Evolutionary conservation across 2,329 filamentous ascomycete genomes (phyloP), one percentile per base, ranked within the genome.

Genomic region (Trichoderma polysporum): DNA sequence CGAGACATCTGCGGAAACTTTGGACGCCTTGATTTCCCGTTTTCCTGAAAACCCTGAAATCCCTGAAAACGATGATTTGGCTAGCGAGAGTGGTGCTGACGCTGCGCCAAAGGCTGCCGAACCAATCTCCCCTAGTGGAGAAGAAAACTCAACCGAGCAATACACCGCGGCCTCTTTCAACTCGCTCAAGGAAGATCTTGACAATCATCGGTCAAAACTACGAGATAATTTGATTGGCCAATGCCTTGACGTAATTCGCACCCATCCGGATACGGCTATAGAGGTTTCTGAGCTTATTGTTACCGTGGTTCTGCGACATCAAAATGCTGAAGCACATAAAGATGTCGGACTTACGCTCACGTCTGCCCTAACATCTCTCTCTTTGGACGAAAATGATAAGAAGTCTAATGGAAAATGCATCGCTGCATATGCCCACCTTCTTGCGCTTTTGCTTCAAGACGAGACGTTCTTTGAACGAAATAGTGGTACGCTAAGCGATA

Each of bases 231-330:
- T 98, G 64, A 94, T 98, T 68, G 94, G 97, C 72, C 91, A 93
- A 67, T 97, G 92, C 70, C 83, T 99, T 25, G 94, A 97, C 73
- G 89, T 98, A 37, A 89, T 99, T 62, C 91, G 94, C 76, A 90
- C 90, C 41, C 94, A 98, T 72, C 90, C 94, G 15, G 89, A 92
- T 71, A 89, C 94, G 12, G 96, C 95, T 0, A 95, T 97, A 72
- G 94, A 98, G 74, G 84, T 99, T 54, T 88, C 93, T 0, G 94
- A 97, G 73, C 83, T 99, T 22, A 94, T 99, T 64, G 86, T 86
- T 41, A 89, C 90, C 3, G 90, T 93, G 27, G 86, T 90, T 80
- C 71, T 86, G 75, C 74, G 88, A 86, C 76, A 87, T 78, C 70
- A 85, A 77, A 71, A 85, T 77, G 74, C 86, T 78, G 82, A 85